Percentiles rank a stretch among this genome's conserved stretches.
phyloP scores from a whole-genome alignment of 2,329 filamentous ascomycete genomes.

The Ophiostoma tasmaniense region DNA sequence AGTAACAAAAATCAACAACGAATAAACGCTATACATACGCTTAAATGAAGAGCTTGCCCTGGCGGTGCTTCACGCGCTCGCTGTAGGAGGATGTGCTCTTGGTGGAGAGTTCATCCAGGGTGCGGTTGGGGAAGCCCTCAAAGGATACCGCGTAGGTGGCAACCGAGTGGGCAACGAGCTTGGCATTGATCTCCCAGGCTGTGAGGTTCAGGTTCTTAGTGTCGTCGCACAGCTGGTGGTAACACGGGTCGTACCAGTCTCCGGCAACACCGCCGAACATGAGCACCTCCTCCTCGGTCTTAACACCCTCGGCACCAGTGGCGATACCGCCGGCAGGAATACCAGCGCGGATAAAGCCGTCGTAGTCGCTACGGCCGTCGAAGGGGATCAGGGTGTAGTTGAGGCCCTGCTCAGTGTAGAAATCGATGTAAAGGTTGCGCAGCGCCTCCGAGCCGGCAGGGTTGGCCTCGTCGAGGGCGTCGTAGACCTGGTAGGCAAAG shows the following conservation, averaged over 20 bases:
- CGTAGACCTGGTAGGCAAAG: slow-evolving; percentile 61
- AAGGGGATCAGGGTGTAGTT: slow-evolving; percentile 66
- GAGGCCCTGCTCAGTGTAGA: slow-evolving; percentile 52
- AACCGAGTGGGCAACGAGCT: slow-evolving; percentile 64
- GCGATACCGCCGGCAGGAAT: slow-evolving; percentile 70
- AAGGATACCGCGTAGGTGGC: slow-evolving; percentile 60
- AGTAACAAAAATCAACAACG: not conserved
- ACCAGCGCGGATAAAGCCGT: slow-evolving; percentile 62
- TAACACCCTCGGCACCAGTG: slow-evolving; percentile 68
- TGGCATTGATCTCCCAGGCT: slow-evolving; percentile 54
- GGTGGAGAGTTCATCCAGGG: slow-evolving; percentile 23
- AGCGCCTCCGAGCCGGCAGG: slow-evolving; percentile 64
- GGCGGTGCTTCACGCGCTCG: slow-evolving; percentile 37
- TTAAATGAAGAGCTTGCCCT: slow-evolving; percentile 40
- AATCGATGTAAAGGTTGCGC: slow-evolving; percentile 58
- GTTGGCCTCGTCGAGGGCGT: slow-evolving; percentile 60
- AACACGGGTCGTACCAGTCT: slow-evolving; percentile 50
- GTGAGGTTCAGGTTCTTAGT: slow-evolving; percentile 49
- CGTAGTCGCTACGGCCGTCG: slow-evolving; percentile 73
- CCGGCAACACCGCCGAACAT: slow-evolving; percentile 65
- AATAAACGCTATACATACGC: not conserved
- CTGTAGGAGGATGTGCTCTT: slow-evolving; percentile 27
- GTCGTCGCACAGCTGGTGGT: slow-evolving; percentile 55
- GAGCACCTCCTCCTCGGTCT: slow-evolving; percentile 56
- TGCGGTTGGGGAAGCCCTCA: slow-evolving; percentile 53